Evolutionary conservation across 1,139 yeast species (phyloP).

Genomic region (Hanseniaspora sp.): DNA sequence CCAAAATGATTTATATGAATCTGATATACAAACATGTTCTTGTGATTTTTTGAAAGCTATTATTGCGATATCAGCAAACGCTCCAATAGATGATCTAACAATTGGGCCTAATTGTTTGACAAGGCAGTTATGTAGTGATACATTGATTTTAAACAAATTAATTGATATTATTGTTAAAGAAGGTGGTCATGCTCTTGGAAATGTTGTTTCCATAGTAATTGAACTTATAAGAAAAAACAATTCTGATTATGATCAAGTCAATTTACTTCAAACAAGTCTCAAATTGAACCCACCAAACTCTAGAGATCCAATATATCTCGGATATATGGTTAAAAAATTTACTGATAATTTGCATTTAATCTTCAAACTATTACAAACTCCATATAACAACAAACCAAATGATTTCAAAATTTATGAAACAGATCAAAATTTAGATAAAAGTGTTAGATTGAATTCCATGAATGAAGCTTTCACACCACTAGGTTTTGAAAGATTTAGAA

Average conservation of each 20-base stretch:
- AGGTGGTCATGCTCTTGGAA: conserved; percentile 72
- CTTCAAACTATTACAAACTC: conserved; percentile 37
- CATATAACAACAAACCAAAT: conserved; percentile 24
- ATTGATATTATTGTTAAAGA: conserved; percentile 70
- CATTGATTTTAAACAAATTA: conserved; percentile 46
- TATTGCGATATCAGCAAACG: conserved; percentile 79
- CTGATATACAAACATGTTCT: conserved; percentile 78
- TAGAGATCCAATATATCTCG: conserved; percentile 59
- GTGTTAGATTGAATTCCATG: conserved; percentile 40
- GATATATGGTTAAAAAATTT: conserved; percentile 30
- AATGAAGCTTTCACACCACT: conserved; percentile 50
- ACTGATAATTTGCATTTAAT: conserved; percentile 22
- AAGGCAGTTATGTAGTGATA: conserved; percentile 66
- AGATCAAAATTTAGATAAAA: conserved; percentile 23
- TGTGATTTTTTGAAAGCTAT: conserved; percentile 91
- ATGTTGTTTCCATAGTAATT: conserved; percentile 89
- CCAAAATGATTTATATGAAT: conserved; percentile 35
- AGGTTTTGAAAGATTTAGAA: conserved; percentile 89
- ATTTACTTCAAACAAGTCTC: conserved; percentile 64
- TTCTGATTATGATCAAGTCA: conserved; percentile 86
- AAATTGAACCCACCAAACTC: conserved; percentile 89
- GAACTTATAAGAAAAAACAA: conserved; percentile 91
- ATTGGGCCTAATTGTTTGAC: conserved; percentile 93
- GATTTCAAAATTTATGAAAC: conserved; percentile 21
- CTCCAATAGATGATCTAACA: conserved; percentile 56